phyloP scores from a whole-genome alignment of 2,329 filamentous ascomycete species.

The Hymenoscyphus albidus region DNA sequence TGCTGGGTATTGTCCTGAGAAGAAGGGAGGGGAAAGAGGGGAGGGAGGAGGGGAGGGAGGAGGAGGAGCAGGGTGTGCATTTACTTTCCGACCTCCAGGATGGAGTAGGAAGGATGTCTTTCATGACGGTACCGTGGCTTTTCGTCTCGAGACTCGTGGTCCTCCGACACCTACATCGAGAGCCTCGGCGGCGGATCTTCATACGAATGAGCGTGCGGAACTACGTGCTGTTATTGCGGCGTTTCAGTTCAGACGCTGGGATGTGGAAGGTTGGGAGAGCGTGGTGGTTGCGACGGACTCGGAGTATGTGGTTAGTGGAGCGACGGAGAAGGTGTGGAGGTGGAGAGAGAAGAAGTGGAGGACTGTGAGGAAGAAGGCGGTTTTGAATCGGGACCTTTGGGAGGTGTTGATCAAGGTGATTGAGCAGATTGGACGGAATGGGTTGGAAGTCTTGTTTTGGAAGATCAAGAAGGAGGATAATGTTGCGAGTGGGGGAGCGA shows the following conservation, averaged over 20 bases:
- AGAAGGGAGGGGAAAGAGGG: background rate
- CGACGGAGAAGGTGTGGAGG: slow-evolving; percentile 40
- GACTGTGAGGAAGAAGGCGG: slow-evolving; percentile 32
- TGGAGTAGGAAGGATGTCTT: background rate
- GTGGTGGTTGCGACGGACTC: slow-evolving; percentile 54
- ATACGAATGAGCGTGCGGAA: slow-evolving; percentile 53
- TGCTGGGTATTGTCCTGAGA: background rate
- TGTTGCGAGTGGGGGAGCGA: slow-evolving; percentile 36
- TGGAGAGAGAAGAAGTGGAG: slow-evolving; percentile 48
- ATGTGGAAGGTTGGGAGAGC: slow-evolving; percentile 31
- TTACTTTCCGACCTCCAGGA: background rate
- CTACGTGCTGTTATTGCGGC: slow-evolving; percentile 52
- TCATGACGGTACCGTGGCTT: slow-evolving; percentile 23
- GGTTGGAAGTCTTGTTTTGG: slow-evolving; percentile 45
- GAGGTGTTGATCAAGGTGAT: slow-evolving; percentile 43
- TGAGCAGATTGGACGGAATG: slow-evolving; percentile 31
- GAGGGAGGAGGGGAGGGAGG: too few relatives aligned
- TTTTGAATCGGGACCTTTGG: slow-evolving; percentile 53
- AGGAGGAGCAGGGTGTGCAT: background rate
- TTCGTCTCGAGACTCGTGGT: slow-evolving; percentile 42
- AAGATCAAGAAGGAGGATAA: slow-evolving; percentile 43
- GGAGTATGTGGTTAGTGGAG: slow-evolving; percentile 45
- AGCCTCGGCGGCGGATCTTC: slow-evolving; percentile 34
- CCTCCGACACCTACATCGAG: slow-evolving; percentile 29
- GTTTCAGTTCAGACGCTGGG: slow-evolving; percentile 44